phyloP scores from a whole-genome alignment of 2,329 filamentous ascomycete genomes.

The Rhynchosporium secalis region DNA sequence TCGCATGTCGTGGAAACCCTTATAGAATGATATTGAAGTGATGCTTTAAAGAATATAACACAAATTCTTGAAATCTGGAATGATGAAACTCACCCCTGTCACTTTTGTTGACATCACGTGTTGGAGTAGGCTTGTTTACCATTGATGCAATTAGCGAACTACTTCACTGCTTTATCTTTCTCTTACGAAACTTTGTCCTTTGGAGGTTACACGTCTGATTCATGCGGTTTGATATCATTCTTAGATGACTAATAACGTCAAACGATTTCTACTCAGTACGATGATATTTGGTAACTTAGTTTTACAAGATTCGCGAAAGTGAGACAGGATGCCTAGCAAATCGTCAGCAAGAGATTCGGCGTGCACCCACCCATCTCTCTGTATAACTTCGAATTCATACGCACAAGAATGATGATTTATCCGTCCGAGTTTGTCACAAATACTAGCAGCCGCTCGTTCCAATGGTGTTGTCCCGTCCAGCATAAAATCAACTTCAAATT shows the following conservation, averaged over 20 bases:
- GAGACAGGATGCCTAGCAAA: neutral
- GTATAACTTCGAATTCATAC: neutral
- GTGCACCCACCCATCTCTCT: constrained; percentile 5
- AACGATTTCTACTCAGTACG: too few species aligned
- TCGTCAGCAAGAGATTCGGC: neutral
- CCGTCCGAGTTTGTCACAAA: neutral
- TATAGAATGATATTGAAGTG: too few species aligned
- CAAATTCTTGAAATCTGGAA: too few species aligned
- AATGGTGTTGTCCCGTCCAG: neutral
- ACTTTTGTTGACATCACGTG: neutral
- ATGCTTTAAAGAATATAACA: too few species aligned
- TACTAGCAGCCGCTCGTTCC: neutral
- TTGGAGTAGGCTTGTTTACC: neutral
- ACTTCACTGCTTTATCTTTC: neutral
- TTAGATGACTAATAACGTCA: too few species aligned
- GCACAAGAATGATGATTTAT: neutral
- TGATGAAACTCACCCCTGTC: neutral
- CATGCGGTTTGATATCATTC: too few species aligned
- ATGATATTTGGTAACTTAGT: too few species aligned
- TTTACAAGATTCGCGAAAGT: too few species aligned
- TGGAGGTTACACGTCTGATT: too few species aligned
- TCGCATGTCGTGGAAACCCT: too few species aligned
- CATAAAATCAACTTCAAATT: neutral
- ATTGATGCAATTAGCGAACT: neutral
- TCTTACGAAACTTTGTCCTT: too few species aligned